Evolutionary conservation across 2,329 filamentous ascomycete species (phyloP).

Genomic region (Paramyrothecium sp.): DNA sequence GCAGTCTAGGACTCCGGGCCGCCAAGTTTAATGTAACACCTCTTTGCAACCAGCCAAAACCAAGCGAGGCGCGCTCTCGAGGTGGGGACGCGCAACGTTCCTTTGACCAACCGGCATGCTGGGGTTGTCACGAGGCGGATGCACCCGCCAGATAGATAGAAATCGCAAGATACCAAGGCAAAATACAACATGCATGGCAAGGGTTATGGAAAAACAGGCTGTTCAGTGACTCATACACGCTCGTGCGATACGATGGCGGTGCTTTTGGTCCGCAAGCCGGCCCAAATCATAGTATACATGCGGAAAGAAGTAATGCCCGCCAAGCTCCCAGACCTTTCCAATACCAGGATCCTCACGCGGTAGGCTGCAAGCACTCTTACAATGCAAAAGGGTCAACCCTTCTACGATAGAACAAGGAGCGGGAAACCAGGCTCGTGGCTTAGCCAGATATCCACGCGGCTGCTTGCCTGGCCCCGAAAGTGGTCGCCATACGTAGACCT

Average conservation of each 20-base stretch:
- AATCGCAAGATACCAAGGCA: not conserved
- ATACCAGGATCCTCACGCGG: not conserved
- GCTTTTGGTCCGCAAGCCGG: not conserved
- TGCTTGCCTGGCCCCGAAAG: conserved; percentile 81
- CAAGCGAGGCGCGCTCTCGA: not conserved
- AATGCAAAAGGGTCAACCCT: not conserved
- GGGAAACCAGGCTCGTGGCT: conserved; percentile 2
- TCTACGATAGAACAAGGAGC: not conserved
- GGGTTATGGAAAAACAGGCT: not conserved
- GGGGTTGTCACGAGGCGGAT: not conserved
- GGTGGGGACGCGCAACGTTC: not conserved
- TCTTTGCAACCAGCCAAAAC: not conserved
- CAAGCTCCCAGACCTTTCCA: not conserved
- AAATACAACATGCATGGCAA: not conserved
- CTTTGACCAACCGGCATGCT: not conserved
- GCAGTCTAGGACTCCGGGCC: no score
- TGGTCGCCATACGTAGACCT: conserved; percentile 81
- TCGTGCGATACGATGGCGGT: not conserved
- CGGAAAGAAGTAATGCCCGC: not conserved
- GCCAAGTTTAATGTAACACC: not conserved
- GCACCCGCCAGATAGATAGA: not conserved
- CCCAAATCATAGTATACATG: not conserved
- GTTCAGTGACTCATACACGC: not conserved
- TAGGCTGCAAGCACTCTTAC: not conserved
- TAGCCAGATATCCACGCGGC: conserved; percentile 84